Conservation (phyloP, 2,329 filamentous ascomycete genomes). For the Penicillium sp. region DNA sequence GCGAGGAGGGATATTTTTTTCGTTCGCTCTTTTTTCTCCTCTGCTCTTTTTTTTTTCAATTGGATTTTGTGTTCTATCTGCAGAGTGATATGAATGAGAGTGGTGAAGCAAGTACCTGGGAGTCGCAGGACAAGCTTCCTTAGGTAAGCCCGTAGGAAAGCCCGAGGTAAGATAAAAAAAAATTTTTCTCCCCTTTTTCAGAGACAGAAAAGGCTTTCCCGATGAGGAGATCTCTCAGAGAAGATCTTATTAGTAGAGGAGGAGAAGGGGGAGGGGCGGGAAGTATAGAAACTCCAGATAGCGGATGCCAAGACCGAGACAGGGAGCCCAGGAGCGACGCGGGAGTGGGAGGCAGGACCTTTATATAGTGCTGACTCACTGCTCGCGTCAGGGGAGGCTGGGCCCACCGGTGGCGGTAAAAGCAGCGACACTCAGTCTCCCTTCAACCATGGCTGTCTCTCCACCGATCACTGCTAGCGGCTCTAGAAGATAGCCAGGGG, state of each 20-base stretch:
- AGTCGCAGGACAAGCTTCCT: conserved; percentile 12
- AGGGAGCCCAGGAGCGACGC: conserved; percentile 26
- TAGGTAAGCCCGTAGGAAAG: conserved; percentile 10
- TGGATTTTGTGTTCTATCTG: conserved; percentile 25
- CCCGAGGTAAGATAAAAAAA: conserved; percentile 4
- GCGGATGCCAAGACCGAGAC: conserved; percentile 39
- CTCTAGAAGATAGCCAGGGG: conserved; percentile 12
- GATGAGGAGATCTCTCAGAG: neutral
- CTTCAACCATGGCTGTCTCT: conserved; percentile 27
- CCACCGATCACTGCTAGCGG: conserved; percentile 15
- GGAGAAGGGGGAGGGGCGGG: conserved; percentile 25
- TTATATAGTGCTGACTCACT: conserved; percentile 40
- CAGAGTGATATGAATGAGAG: conserved; percentile 25
- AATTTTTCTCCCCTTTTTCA: conserved; percentile 18
- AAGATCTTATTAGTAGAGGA: conserved; percentile 20
- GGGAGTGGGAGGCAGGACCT: conserved; percentile 37
- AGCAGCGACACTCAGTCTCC: conserved; percentile 29
- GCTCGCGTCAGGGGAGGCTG: conserved; percentile 35
- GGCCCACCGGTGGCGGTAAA: conserved; percentile 35
- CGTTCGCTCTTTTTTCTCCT: conserved; percentile 15
- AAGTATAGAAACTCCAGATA: conserved; percentile 28
- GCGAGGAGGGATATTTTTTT: conserved; percentile 5
- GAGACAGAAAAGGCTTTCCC: conserved; percentile 4
- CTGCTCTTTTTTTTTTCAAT: conserved; percentile 13
- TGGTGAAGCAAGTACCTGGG: conserved; percentile 17